A percentile compares a stretch with the other conserved stretches of the same genome.
phyloP scores from a whole-genome alignment of 768 basidiomycete genomes.

The Gymnopilus junonius region DNA sequence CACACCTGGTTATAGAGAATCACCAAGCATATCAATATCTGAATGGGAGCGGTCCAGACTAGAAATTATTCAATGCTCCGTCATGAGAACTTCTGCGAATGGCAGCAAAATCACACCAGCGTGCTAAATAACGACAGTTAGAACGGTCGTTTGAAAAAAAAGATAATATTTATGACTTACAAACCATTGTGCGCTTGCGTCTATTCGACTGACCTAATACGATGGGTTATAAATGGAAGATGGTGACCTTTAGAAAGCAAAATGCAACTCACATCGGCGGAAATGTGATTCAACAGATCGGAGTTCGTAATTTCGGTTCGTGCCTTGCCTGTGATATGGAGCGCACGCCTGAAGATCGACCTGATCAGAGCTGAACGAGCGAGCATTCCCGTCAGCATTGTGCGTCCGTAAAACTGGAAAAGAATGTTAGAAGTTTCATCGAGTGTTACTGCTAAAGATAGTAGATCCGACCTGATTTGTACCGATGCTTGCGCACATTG shows the following conservation, averaged over 20 bases:
- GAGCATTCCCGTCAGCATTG: conserved; percentile 71
- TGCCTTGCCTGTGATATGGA: conserved; percentile 68
- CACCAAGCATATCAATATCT: conserved; percentile 62
- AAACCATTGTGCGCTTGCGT: conserved; percentile 74
- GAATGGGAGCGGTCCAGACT: conserved; percentile 74
- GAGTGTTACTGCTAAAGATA: not conserved
- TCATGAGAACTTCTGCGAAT: too few relatives aligned
- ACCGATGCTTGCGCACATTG: conserved; percentile 55
- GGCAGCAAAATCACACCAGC: conserved; percentile 5
- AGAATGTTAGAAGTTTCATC: too few relatives aligned
- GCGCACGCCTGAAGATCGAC: conserved; percentile 71
- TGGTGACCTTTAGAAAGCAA: not conserved
- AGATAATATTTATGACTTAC: conserved; percentile 40
- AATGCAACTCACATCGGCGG: conserved; percentile 58
- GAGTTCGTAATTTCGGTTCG: conserved; percentile 65
- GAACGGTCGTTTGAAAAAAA: not conserved
- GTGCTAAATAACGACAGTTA: conserved; percentile 12
- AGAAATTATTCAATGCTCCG: not conserved
- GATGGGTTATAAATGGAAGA: not conserved
- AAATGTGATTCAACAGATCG: conserved; percentile 62
- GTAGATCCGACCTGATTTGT: conserved; percentile 57
- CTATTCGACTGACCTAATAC: conserved; percentile 55
- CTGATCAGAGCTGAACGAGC: conserved; percentile 69
- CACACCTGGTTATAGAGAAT: conserved; percentile 59
- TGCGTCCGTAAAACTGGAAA: conserved; percentile 68